Evolutionary conservation across 306 rosid genomes (phyloP).

Genomic region (Elaeagnus macrophylla): DNA sequence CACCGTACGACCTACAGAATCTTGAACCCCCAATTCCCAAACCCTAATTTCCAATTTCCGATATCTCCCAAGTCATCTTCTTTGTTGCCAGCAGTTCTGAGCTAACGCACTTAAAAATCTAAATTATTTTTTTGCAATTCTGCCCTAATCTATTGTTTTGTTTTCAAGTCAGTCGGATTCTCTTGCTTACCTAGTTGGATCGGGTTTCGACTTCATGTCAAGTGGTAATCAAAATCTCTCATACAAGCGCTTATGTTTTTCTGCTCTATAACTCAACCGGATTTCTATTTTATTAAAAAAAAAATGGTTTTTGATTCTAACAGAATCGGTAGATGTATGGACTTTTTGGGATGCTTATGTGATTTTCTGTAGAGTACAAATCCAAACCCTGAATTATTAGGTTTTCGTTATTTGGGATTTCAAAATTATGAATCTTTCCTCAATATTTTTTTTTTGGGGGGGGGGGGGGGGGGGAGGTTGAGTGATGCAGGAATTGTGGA

Average conservation of each 20-base stretch:
- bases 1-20: constrained; percentile 51
- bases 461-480: too few species aligned
- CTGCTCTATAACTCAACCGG: not conserved
- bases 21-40: constrained; percentile 28
- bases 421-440: not conserved
- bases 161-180: constrained; percentile 7
- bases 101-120: not conserved
- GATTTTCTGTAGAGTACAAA: not conserved
- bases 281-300: constrained; percentile 10
- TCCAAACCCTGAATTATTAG: not conserved
- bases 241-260: constrained; percentile 7
- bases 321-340: not conserved
- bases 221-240: constrained; percentile 27
- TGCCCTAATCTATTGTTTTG: constrained; percentile 7
- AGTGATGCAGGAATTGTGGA: too few species aligned
- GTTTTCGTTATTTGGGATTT: not conserved
- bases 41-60: constrained; percentile 50
- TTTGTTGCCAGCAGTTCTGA: not conserved
- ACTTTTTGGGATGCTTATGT: not conserved
- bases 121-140: constrained; percentile 13
- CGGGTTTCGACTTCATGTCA: constrained; percentile 28
- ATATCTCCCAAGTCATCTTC: constrained; percentile 24
- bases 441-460: not conserved
- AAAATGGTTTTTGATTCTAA: not conserved
- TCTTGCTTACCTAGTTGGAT: constrained; percentile 25